phyloP scores from a whole-genome alignment of 768 basidiomycete species.

The Lactarius quietus region DNA sequence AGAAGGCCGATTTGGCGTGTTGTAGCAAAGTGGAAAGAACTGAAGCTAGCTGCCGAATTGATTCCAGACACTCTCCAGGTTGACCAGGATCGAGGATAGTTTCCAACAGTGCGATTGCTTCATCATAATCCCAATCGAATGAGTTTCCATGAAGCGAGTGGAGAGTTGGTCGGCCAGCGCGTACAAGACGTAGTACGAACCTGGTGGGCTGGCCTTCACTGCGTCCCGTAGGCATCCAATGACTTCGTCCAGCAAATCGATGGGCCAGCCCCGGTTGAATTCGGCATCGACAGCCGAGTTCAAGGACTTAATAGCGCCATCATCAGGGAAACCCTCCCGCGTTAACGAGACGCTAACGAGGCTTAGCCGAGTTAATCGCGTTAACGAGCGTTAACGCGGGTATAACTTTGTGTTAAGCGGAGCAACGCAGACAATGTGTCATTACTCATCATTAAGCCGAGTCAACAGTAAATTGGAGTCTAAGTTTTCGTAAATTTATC shows the following conservation, averaged over 20 bases:
- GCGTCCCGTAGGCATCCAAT: not conserved
- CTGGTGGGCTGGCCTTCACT: not conserved
- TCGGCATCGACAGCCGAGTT: not conserved
- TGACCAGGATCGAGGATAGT: not conserved
- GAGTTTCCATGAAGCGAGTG: not conserved
- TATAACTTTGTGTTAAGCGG: too few species aligned
- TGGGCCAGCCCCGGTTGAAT: too few species aligned
- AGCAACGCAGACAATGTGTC: too few species aligned
- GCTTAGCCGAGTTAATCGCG: too few species aligned
- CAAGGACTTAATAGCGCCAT: too few species aligned
- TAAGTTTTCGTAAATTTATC: too few species aligned
- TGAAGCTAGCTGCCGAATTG: not conserved
- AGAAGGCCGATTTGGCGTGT: not conserved
- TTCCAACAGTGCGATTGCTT: not conserved
- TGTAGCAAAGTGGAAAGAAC: not conserved
- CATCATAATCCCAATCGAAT: not conserved
- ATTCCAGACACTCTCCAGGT: not conserved
- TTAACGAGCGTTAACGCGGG: too few species aligned
- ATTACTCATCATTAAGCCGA: too few species aligned
- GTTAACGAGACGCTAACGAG: too few species aligned
- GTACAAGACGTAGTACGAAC: not conserved
- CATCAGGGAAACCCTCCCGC: too few species aligned
- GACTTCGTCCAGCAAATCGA: not conserved
- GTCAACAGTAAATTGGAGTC: too few species aligned
- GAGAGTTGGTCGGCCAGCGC: not conserved